Evolutionary conservation across 257 asterid genomes (phyloP), one percentile per base, ranked within the genome.

Genomic region (Gentiana macrophylla): DNA sequence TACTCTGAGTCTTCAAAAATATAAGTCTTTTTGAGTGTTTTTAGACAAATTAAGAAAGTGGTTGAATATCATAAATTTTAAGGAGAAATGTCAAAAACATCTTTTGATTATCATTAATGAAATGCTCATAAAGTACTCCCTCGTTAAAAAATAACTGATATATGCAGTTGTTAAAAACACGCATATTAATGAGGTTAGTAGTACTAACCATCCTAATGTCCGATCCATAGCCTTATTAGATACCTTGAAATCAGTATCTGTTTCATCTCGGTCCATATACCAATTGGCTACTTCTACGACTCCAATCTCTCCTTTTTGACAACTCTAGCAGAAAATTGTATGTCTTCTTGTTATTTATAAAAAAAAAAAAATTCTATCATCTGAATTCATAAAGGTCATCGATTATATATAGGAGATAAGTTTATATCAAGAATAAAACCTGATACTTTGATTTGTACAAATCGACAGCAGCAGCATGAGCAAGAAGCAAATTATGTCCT

Each of bases 301-400:
- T 53, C 74, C 74, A 47, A 69, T 57, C 52, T 53, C 65, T 6
- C 74, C 74, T 4, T 57, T 52, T 33, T 69, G 74, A 6, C 24
- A 35, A 37, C 46, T 63, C 74, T 62, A 24, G 68, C 41, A 61
- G 1, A 32, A 1, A 57, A 1, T 55, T 4, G 35, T n/a, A 33
- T 6, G 8, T 3, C 12, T 7, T 11, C 4, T 13, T 2, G 24
- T 8, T 1, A 10, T 0, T 8, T 3, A 0, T 4, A 0, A 1
- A 15, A 15, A 15, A 15, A 15, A 36, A 12, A 8, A 24, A 38
- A 38, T 0, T 51, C 57, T 10, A 50, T 1, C n/a, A 1, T 9
- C 46, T 13, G 57, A 12, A 63, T 64, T 24, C 70, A 48, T 24
- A 72, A 43, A 5, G 36, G 5, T 10, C 4, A 4, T 48, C 4